Evolutionary conservation across 805 yeast species (phyloP), one percentile per base, ranked within the genome.

Genomic region (Wickerhamomyces strasburgensis): DNA sequence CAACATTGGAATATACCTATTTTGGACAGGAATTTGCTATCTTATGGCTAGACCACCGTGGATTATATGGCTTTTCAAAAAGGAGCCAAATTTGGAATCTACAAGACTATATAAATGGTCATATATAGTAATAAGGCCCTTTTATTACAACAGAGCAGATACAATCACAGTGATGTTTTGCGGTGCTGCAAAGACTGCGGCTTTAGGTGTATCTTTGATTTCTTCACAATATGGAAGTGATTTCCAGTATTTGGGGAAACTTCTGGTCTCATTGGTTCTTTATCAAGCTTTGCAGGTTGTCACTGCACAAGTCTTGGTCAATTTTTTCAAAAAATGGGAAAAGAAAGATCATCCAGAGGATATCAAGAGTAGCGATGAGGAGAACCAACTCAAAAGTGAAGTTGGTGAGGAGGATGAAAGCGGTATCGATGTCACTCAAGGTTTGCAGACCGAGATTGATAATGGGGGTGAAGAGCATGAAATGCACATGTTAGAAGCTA

Each of bases 141-240:
- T 84, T 50, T 83, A 81, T 58, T 83, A 83, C 58, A 68, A 70
- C 49, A 73, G 80, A 47, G 58, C 65, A 35, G 95, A 88, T 52
- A 75, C 95, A 0, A 84, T 85, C 25, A 70, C 89, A 10, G 72
- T 88, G 34, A 73, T 87, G 82, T 70, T 86, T 41, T 85, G 95
- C 60, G 95, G 95, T 9, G 90, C 95, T 5, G 95, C 96, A 2
- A 88, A 87, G 58, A 87, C 96, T 1, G 96, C 95, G 0, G 96
- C 96, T 0, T 65, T 87, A 35, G 96, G 96, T 26, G 95, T 87
- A 4, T 83, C 95, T 1, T 65, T 87, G 34, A 69, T 83, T n/a
- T 69, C 88, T 2, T 75, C 90, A 0, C 90, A 84, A 56, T 87
- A 85, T 56, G 94, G 94, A 13, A 60, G 73, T 5, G 52, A 69